A percentile compares a stretch with the other conserved stretches of the same genome.
These are phyloP conservation scores for Vaccinium myrtillus DNA, from an alignment of 148 eudicot genomes.

Conservation along the genomic window DNA sequence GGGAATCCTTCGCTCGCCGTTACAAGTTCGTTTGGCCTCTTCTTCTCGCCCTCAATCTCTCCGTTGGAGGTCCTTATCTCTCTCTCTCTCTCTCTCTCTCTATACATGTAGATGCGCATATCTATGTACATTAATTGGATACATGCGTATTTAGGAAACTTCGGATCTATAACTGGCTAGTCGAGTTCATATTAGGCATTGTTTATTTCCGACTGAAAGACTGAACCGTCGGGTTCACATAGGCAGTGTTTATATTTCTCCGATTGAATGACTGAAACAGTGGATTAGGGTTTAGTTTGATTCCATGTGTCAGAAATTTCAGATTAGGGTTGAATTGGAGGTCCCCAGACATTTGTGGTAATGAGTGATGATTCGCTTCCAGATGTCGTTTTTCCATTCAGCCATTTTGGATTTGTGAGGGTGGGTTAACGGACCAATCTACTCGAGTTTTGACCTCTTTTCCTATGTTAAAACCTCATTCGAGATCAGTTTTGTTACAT, in stretches of 20 bases:
- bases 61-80: constrained; percentile 68
- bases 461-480: no score
- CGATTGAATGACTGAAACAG: background rate
- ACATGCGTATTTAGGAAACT: background rate
- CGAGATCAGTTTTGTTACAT: no score
- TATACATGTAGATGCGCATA: background rate
- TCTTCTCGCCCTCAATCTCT: constrained; percentile 63
- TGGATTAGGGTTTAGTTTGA: constrained; percentile 1
- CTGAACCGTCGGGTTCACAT: background rate
- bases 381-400: background rate
- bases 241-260: background rate
- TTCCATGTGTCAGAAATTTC: background rate
- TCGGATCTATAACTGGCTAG: background rate
- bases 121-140: background rate
- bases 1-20: constrained; percentile 48
- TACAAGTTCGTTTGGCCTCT: constrained; percentile 78
- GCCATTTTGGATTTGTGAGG: background rate
- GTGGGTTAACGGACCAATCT: no score
- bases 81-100: constrained; percentile 26
- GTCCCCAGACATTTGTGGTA: background rate
- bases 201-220: background rate
- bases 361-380: background rate
- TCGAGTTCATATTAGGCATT: background rate
- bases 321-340: background rate
- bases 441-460: no score